Percentiles rank a stretch among this genome's conserved stretches.
Conservation (phyloP, 73 alveolate species). For the Blepharisma stoltei region DNA sequence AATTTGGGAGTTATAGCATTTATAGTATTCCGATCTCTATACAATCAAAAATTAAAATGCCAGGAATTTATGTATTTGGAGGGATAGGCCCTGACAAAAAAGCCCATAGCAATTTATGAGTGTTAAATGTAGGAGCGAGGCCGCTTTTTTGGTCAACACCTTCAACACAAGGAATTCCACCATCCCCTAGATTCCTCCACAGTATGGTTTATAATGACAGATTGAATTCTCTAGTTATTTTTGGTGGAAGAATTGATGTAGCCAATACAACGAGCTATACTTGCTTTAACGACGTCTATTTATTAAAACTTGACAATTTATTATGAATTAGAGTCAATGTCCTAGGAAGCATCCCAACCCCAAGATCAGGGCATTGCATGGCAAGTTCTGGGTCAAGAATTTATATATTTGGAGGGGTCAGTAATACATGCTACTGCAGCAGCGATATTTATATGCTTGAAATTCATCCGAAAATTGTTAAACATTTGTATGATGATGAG, state of each 20-base stretch:
- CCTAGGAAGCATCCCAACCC: conserved; percentile 34
- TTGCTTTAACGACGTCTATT: conserved; percentile 20
- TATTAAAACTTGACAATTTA: conserved; percentile 35
- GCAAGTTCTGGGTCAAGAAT: conserved; percentile 36
- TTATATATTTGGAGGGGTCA: conserved; percentile 61
- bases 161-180: conserved; percentile 1
- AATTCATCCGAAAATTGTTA: neutral
- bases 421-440: conserved; percentile 25
- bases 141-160: conserved; percentile 21
- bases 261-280: neutral
- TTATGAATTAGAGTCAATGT: conserved; percentile 18
- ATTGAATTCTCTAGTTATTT: conserved; percentile 19
- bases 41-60: neutral
- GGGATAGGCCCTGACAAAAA: conserved; percentile 10
- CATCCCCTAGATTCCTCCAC: conserved; percentile 31
- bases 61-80: conserved; percentile 31
- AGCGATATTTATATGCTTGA: conserved; percentile 18
- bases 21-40: neutral
- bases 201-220: conserved; percentile 16
- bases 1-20: neutral
- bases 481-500: conserved; percentile 1
- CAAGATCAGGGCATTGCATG: conserved; percentile 50
- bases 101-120: neutral
- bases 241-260: conserved; percentile 39
- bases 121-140: neutral